Conservation (phyloP, 805 yeast genomes). For the Priceomyces fermenticarens region DNA sequence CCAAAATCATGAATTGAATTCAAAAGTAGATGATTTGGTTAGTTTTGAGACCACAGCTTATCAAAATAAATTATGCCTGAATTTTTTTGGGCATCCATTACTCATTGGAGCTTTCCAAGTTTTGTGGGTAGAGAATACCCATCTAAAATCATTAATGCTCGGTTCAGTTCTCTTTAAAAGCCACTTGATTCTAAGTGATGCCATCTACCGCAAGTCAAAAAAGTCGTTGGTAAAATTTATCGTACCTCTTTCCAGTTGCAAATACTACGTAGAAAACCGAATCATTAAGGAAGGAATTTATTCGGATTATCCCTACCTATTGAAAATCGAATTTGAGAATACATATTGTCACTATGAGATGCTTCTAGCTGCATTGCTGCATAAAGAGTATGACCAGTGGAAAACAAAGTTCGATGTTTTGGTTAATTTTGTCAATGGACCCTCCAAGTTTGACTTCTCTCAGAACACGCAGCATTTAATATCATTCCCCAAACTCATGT, state of each 20-base stretch:
- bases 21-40: constrained; percentile 12
- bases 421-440: constrained; percentile 25
- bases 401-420: constrained; percentile 18
- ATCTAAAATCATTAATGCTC: constrained; percentile 10
- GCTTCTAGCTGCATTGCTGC: constrained; percentile 28
- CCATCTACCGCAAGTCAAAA: constrained; percentile 10
- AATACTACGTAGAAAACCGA: constrained; percentile 17
- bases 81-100: constrained; percentile 46
- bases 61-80: constrained; percentile 20
- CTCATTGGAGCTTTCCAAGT: constrained; percentile 42
- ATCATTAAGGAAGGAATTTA: constrained; percentile 27
- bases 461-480: constrained; percentile 5
- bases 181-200: constrained; percentile 40
- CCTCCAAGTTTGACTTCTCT: constrained; percentile 17
- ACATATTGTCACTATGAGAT: constrained; percentile 43
- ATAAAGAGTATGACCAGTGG: constrained; percentile 43
- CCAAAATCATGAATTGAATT: constrained; percentile 18
- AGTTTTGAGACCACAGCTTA: constrained; percentile 8
- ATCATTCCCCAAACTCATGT: constrained; percentile 13
- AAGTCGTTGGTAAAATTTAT: constrained; percentile 40
- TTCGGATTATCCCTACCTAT: constrained; percentile 24
- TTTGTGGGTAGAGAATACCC: constrained; percentile 35
- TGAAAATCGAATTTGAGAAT: constrained; percentile 49
- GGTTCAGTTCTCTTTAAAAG: constrained; percentile 49
- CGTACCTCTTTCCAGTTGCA: constrained; percentile 43